Conservation (phyloP, 2,329 filamentous ascomycete genomes). For the Dactylellina haptotyla region DNA sequence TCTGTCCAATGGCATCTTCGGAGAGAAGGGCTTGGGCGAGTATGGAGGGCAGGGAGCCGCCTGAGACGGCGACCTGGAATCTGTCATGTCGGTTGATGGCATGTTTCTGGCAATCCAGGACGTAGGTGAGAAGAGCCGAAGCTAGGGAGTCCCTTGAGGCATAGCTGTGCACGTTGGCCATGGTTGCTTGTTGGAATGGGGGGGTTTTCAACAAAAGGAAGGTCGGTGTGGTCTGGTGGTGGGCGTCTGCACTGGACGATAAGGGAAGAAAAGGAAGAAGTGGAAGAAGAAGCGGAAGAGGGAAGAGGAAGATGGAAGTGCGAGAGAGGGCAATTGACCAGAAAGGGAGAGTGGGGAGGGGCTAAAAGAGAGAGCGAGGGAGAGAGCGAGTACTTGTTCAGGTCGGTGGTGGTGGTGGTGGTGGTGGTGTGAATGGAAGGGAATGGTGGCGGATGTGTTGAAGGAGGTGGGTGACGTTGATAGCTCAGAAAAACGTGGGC, state of each 20-base stretch:
- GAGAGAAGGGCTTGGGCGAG: conserved; percentile 84
- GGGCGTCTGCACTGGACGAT: too few species aligned
- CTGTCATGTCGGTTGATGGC: conserved; percentile 80
- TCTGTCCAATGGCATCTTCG: conserved; percentile 60
- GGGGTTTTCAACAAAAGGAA: conserved; percentile 9
- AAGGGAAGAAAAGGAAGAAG: too few species aligned
- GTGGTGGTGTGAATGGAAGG: not conserved
- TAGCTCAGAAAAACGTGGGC: conserved; percentile 16
- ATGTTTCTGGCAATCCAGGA: conserved; percentile 81
- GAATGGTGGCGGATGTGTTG: conserved; percentile 7
- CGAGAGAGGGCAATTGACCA: not conserved
- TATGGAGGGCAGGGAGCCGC: conserved; percentile 88
- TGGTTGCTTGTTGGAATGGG: conserved; percentile 62
- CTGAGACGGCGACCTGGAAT: conserved; percentile 93
- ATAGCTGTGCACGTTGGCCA: conserved; percentile 77
- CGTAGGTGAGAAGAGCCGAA: conserved; percentile 79
- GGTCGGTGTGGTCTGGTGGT: not conserved
- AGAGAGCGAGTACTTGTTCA: not conserved
- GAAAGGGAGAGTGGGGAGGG: not conserved
- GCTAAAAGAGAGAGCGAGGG: not conserved
- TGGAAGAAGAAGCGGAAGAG: not conserved
- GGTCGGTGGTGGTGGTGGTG: not conserved
- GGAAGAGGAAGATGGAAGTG: too few species aligned
- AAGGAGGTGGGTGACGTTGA: conserved; percentile 42
- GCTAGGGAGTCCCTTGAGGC: conserved; percentile 75